A percentile compares a stretch with the other conserved stretches of the same genome.
phyloP scores from a whole-genome alignment of 129 eudicot species.

The Flaveria sonorensis region DNA sequence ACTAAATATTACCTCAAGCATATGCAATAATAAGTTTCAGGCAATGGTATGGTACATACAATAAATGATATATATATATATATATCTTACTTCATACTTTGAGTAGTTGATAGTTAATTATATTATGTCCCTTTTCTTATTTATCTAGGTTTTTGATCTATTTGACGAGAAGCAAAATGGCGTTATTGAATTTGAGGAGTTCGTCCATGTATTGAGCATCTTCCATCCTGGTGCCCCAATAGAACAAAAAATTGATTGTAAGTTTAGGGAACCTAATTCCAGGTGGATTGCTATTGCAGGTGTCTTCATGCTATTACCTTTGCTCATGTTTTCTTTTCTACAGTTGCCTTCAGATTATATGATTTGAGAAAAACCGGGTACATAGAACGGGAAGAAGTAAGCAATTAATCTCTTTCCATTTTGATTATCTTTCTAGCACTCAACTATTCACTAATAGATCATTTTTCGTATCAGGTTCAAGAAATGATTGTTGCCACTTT shows the following conservation, averaged over 20 bases:
- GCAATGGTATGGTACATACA: background rate
- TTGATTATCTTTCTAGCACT: background rate
- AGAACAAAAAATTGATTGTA: conserved; percentile 44
- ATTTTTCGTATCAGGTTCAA: conserved; percentile 37
- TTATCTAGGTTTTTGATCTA: conserved; percentile 51
- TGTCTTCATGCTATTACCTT: background rate
- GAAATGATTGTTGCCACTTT: conserved; percentile 61
- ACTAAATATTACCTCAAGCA: conserved; percentile 8
- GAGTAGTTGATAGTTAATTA: background rate
- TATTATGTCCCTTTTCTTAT: background rate
- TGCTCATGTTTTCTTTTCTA: conserved; percentile 20
- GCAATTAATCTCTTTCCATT: conserved; percentile 10
- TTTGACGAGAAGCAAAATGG: conserved; percentile 63
- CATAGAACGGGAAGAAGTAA: conserved; percentile 62
- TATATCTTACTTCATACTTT: background rate
- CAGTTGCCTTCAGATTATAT: conserved; percentile 59
- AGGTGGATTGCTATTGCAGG: background rate
- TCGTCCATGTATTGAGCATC: conserved; percentile 49
- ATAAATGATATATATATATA: no score
- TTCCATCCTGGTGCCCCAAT: conserved; percentile 52
- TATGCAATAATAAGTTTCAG: background rate
- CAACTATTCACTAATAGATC: background rate
- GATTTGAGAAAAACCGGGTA: conserved; percentile 62
- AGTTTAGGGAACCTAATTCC: conserved; percentile 30
- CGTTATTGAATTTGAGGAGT: conserved; percentile 58